phyloP scores from a whole-genome alignment of 495 filamentous ascomycete genomes.

The Penicillium argentinense region DNA sequence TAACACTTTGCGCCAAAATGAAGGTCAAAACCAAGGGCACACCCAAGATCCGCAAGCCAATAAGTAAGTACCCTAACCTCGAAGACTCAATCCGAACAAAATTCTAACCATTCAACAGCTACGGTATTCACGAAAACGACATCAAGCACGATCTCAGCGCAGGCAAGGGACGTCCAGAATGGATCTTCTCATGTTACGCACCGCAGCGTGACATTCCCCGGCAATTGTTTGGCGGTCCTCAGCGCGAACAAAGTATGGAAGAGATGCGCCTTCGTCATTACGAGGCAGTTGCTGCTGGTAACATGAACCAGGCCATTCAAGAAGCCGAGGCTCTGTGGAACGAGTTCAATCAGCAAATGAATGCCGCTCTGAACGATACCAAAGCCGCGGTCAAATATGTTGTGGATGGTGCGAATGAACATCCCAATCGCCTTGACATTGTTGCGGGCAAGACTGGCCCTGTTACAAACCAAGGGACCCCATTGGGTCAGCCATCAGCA shows the following conservation, averaged over 20 bases:
- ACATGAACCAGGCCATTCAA: conserved; percentile 62
- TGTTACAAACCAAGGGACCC: conserved; percentile 9
- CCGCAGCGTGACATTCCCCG: conserved; percentile 69
- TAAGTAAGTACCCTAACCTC: conserved; percentile 26
- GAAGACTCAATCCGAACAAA: neutral
- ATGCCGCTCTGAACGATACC: conserved; percentile 61
- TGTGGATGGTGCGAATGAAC: conserved; percentile 63
- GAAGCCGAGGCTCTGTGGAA: conserved; percentile 60
- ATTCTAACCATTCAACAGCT: conserved; percentile 34
- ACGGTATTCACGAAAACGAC: conserved; percentile 50
- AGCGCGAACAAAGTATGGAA: conserved; percentile 81
- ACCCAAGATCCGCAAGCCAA: conserved; percentile 23
- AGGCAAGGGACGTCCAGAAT: conserved; percentile 64
- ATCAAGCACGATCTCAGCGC: conserved; percentile 64
- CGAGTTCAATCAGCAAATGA: conserved; percentile 66
- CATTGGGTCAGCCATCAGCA: conserved; percentile 16
- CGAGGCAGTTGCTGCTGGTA: conserved; percentile 55
- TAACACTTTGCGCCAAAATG: neutral
- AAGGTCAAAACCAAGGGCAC: too few relatives aligned
- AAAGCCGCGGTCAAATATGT: conserved; percentile 74
- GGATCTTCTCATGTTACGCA: conserved; percentile 82
- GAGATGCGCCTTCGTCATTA: conserved; percentile 74
- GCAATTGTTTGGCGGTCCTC: conserved; percentile 75
- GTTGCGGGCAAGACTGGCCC: conserved; percentile 46
- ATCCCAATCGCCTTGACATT: conserved; percentile 80